Conservation (phyloP, 495 filamentous ascomycete species). For the Penicillium arizonense region DNA sequence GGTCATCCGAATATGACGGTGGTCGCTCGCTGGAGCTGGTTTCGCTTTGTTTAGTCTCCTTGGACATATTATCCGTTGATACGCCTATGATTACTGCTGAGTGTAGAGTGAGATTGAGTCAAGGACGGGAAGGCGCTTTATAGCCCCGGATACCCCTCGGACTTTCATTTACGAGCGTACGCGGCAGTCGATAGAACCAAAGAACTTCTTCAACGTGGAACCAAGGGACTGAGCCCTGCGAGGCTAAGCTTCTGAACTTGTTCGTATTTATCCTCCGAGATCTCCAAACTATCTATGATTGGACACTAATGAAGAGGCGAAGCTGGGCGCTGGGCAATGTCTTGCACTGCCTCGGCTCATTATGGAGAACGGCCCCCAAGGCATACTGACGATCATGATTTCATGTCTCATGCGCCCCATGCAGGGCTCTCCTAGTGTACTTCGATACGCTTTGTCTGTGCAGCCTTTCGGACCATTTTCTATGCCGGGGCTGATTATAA, state of each 20-base stretch:
- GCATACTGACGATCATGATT: neutral
- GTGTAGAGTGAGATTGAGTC: neutral
- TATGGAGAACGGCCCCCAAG: neutral
- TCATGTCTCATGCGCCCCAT: neutral
- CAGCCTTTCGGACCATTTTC: neutral
- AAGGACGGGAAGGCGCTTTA: neutral
- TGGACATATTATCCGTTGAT: conserved; percentile 14
- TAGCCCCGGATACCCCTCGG: neutral
- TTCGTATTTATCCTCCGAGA: neutral
- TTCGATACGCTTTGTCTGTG: neutral
- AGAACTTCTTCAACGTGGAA: too few relatives aligned
- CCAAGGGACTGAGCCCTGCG: neutral
- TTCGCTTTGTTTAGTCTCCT: conserved; percentile 3
- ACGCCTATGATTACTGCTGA: conserved; percentile 11
- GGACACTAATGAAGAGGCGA: neutral
- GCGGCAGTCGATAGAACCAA: too few relatives aligned
- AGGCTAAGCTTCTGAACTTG: neutral
- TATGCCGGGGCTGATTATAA: too few relatives aligned
- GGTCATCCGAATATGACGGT: conserved; percentile 14
- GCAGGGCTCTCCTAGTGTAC: neutral
- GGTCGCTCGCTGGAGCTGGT: conserved; percentile 11
- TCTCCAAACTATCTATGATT: neutral
- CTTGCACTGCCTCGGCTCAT: conserved; percentile 4
- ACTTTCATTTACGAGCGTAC: too few relatives aligned
- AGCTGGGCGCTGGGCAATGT: neutral